phyloP scores from a whole-genome alignment of 352 stramenopile species.

The Globisporangium paroecandrum region DNA sequence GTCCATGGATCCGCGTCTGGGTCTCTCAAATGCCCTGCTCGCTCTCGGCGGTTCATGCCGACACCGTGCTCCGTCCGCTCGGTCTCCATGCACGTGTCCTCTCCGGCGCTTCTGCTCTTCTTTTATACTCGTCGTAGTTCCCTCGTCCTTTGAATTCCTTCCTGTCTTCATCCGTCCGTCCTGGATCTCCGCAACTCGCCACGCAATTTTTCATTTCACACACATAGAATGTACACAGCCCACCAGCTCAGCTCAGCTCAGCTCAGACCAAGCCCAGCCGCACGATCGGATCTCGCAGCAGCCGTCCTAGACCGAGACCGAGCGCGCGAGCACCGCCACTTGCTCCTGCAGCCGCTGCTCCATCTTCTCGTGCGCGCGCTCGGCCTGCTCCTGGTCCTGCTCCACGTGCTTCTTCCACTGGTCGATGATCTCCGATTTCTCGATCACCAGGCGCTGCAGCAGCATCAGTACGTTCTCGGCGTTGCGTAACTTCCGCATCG shows the following conservation, averaged over 20 bases:
- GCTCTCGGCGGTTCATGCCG: not conserved
- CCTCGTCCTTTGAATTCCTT: not conserved
- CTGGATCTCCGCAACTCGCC: not conserved
- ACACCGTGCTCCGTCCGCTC: not conserved
- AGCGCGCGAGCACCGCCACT: conserved; percentile 56
- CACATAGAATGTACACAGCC: conserved; percentile 3
- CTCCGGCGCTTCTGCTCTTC: not conserved
- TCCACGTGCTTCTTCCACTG: conserved; percentile 71
- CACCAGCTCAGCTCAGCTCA: not conserved
- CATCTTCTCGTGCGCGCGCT: conserved; percentile 53
- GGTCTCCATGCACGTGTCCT: not conserved
- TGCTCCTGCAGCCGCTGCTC: conserved; percentile 69
- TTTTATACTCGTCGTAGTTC: conserved; percentile 1
- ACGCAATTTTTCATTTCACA: conserved; percentile 1
- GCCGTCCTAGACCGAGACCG: conserved; percentile 37
- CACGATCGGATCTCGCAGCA: not conserved
- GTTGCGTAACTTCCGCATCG: conserved; percentile 69
- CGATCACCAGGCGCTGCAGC: conserved; percentile 75
- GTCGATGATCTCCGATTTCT: conserved; percentile 80
- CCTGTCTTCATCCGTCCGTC: not conserved
- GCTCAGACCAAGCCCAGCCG: not conserved
- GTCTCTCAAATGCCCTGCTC: not conserved
- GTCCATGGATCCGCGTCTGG: not conserved
- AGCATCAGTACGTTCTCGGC: conserved; percentile 82
- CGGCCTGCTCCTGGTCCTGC: conserved; percentile 54